These are phyloP conservation scores for Alloascoidea africana DNA, from an alignment of 805 yeast species.

Conservation along the genomic window DNA sequence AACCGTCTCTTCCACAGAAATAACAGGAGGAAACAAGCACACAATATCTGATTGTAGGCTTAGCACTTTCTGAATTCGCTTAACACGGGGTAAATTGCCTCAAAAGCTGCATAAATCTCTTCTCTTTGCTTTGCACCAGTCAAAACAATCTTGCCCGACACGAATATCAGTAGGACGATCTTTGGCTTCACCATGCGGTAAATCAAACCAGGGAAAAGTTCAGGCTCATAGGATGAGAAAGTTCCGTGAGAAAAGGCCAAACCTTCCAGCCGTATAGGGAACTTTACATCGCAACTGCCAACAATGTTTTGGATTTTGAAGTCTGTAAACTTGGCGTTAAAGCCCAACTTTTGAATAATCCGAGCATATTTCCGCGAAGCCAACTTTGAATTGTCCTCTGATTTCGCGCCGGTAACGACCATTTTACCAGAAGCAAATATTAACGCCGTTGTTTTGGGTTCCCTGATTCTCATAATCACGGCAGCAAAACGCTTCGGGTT, in stretches of 20 bases:
- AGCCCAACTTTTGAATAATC: constrained; percentile 94
- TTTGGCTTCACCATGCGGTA: constrained; percentile 99
- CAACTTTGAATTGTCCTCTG: constrained; percentile 95
- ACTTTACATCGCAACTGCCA: constrained; percentile 96
- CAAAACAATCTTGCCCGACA: constrained; percentile 91
- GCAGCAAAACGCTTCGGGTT: constrained; percentile 98
- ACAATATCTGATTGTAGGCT: constrained; percentile 7
- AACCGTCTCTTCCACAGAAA: no score
- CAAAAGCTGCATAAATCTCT: constrained; percentile 96
- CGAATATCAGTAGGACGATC: constrained; percentile 89
- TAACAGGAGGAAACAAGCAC: no score
- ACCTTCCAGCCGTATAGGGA: constrained; percentile 94
- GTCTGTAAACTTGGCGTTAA: constrained; percentile 94
- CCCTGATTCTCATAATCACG: constrained; percentile 97
- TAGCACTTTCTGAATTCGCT: constrained; percentile 87
- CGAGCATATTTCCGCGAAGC: constrained; percentile 97
- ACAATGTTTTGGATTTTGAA: constrained; percentile 97
- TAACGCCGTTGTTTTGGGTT: constrained; percentile 95
- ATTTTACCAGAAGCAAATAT: constrained; percentile 97
- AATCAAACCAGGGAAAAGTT: constrained; percentile 92
- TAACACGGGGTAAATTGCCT: constrained; percentile 94
- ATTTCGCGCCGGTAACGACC: constrained; percentile 99
- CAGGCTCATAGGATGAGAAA: constrained; percentile 97
- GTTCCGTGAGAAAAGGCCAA: constrained; percentile 96
- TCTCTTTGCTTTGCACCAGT: constrained; percentile 99